These are phyloP conservation scores for Chenopodium album DNA, from an alignment of 148 eudicot species.

Conservation along the genomic window DNA sequence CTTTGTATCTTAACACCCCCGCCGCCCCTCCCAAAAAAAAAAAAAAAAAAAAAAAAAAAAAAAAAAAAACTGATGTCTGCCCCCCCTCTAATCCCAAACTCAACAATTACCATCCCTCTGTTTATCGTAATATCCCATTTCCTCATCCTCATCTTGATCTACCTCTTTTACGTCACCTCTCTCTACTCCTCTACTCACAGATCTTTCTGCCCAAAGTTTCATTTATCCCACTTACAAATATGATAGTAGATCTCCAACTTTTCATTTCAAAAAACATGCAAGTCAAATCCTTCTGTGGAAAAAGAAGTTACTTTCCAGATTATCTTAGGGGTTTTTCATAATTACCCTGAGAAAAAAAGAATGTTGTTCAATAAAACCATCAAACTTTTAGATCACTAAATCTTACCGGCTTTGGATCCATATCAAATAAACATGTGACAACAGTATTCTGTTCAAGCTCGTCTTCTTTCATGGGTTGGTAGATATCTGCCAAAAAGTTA, in stretches of 20 bases:
- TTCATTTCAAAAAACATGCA: neutral
- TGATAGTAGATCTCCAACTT: neutral
- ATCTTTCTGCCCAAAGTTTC: neutral
- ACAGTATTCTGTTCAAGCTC: slow-evolving; percentile 86
- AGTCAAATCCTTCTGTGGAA: neutral
- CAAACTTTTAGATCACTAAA: neutral
- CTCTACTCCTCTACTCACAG: neutral
- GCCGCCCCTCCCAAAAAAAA: neutral
- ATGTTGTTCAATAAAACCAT: neutral
- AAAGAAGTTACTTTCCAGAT: neutral
- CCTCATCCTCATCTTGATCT: too few relatives aligned
- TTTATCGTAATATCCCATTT: too few relatives aligned
- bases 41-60: too few relatives aligned
- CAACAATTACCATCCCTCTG: too few relatives aligned
- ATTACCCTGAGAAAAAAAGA: neutral
- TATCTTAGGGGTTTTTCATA: too few relatives aligned
- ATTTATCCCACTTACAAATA: neutral
- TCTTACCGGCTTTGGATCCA: slow-evolving; percentile 80
- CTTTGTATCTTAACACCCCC: neutral
- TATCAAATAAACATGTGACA: slow-evolving; percentile 62
- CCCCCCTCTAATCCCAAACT: neutral
- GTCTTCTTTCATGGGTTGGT: slow-evolving; percentile 79
- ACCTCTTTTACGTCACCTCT: neutral
- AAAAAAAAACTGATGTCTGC: neutral
- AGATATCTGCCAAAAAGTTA: slow-evolving; percentile 63